phyloP scores from a whole-genome alignment of 2,329 filamentous ascomycete genomes.

The Xylariaceae sp. region DNA sequence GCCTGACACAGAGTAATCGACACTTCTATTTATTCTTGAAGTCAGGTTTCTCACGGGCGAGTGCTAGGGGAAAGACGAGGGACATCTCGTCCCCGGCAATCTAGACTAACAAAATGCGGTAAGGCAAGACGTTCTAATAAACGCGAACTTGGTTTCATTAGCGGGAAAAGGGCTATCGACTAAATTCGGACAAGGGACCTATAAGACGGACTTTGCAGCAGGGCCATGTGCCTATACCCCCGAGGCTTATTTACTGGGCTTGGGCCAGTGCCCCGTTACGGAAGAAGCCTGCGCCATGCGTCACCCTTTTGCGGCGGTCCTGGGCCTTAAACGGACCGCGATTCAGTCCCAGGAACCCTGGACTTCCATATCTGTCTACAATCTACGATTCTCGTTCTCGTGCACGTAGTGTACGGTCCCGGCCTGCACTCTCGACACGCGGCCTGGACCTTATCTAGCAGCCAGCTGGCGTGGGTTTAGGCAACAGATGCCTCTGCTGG shows the following conservation, averaged over 20 bases:
- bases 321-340: slow-evolving; percentile 9
- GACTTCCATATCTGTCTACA: slow-evolving; percentile 6
- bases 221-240: slow-evolving; percentile 7
- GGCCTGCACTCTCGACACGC: neutral
- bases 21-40: slow-evolving; percentile 7
- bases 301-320: slow-evolving; percentile 10
- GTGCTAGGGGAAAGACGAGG: slow-evolving; percentile 1
- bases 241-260: slow-evolving; percentile 9
- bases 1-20: slow-evolving; percentile 5
- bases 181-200: slow-evolving; percentile 11
- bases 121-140: slow-evolving; percentile 15
- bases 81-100: slow-evolving; percentile 14
- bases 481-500: too few relatives aligned
- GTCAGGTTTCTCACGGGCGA: slow-evolving; percentile 3
- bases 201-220: slow-evolving; percentile 13
- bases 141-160: slow-evolving; percentile 13
- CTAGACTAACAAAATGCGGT: slow-evolving; percentile 8
- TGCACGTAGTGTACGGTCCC: slow-evolving; percentile 19
- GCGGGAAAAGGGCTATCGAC: slow-evolving; percentile 16
- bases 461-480: too few relatives aligned
- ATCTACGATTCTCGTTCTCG: slow-evolving; percentile 18
- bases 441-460: too few relatives aligned
- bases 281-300: slow-evolving; percentile 15
- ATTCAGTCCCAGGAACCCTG: neutral
- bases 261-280: slow-evolving; percentile 12